Evolutionary conservation across 1,284 basidiomycete genomes (phyloP).

Genomic region (Microbotryomycetes sp.): DNA sequence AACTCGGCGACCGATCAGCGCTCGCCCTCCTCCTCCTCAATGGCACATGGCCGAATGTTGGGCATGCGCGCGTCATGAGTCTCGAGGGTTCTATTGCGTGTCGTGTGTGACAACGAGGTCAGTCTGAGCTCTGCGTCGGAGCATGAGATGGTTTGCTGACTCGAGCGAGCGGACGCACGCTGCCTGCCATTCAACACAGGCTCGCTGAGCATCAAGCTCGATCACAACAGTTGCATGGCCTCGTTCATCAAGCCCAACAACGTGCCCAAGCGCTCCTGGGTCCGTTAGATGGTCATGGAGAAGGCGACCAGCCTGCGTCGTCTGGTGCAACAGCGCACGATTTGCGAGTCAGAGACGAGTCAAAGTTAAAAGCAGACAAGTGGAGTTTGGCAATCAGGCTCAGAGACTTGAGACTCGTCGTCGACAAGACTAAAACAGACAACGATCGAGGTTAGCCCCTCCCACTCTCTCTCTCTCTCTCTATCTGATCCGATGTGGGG

Average conservation of each 20-base stretch:
- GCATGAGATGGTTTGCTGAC: neutral
- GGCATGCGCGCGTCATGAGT: neutral
- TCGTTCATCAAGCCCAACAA: slow-evolving; percentile 11
- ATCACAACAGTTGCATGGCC: slow-evolving; percentile 11
- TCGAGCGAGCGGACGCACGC: no score
- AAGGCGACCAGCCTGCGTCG: neutral
- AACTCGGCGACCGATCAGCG: no score
- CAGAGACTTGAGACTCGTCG: slow-evolving; percentile 8
- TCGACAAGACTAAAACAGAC: neutral
- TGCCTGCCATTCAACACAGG: slow-evolving; percentile 14
- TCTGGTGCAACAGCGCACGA: neutral
- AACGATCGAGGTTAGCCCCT: slow-evolving; percentile 1
- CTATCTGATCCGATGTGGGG: neutral
- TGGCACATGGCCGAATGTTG: neutral
- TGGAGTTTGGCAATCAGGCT: slow-evolving; percentile 16
- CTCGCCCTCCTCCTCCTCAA: neutral
- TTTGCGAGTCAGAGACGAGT: slow-evolving; percentile 17
- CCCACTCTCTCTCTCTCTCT: neutral
- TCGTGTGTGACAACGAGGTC: neutral
- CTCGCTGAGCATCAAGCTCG: slow-evolving; percentile 17
- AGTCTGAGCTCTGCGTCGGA: neutral
- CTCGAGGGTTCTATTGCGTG: neutral
- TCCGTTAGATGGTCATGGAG: neutral
- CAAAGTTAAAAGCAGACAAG: slow-evolving; percentile 21
- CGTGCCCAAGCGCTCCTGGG: slow-evolving; percentile 17